phyloP scores from a whole-genome alignment of 768 basidiomycete species.

The Baorangia bicolor region DNA sequence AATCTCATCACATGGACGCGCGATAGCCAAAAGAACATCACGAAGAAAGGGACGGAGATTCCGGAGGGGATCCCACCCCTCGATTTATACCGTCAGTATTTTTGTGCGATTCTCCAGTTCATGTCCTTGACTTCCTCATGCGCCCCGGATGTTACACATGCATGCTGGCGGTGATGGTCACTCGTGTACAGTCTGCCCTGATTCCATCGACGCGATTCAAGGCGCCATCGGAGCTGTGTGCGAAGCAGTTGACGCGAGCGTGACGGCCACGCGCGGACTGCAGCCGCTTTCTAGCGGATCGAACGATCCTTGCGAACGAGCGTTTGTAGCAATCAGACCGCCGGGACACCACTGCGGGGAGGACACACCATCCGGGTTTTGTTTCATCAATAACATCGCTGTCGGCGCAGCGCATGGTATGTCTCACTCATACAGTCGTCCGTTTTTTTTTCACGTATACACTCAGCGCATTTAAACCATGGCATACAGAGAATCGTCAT shows the following conservation, averaged over 20 bases:
- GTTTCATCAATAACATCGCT: constrained; percentile 93
- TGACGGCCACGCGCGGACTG: constrained; percentile 29
- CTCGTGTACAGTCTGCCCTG: constrained; percentile 62
- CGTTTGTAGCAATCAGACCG: constrained; percentile 85
- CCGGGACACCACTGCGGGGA: constrained; percentile 96
- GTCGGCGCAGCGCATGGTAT: constrained; percentile 88
- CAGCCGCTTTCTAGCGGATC: constrained; percentile 7
- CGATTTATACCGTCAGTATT: constrained; percentile 74
- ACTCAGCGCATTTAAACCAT: constrained; percentile 75
- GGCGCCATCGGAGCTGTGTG: constrained; percentile 83
- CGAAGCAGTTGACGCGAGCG: constrained; percentile 78
- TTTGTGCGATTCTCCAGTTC: not conserved
- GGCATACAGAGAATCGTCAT: constrained; percentile 77
- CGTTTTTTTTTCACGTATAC: not conserved
- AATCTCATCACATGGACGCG: constrained; percentile 58
- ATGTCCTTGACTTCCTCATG: not conserved
- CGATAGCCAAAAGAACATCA: constrained; percentile 62
- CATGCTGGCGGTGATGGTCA: not conserved
- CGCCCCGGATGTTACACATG: not conserved
- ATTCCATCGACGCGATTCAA: constrained; percentile 73
- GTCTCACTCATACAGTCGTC: constrained; percentile 8
- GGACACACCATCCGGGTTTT: constrained; percentile 88
- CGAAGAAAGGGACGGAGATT: constrained; percentile 67
- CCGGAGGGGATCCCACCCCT: constrained; percentile 69
- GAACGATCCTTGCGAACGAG: constrained; percentile 35